Evolutionary conservation across 179 eudicot genomes (phyloP).

Genomic region (Amaranthus tricolor): DNA sequence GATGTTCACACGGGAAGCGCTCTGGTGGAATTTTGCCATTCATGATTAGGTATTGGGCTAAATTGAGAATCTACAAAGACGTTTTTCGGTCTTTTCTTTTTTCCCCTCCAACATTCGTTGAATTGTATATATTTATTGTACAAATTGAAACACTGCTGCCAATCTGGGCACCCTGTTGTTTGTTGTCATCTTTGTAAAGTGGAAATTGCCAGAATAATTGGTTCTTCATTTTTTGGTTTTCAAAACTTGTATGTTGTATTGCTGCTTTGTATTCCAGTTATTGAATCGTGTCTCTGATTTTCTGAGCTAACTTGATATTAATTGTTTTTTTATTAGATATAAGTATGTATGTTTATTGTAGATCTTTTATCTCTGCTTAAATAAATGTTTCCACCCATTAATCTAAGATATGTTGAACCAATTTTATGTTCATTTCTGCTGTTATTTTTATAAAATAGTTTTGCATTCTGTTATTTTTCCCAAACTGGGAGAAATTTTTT

Average conservation of each 20-base stretch:
- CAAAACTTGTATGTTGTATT: no score
- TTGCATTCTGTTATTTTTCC: no score
- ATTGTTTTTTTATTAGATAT: no score
- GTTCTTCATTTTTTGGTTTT: slow-evolving; percentile 1
- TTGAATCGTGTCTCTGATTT: neutral
- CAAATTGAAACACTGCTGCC: slow-evolving; percentile 35
- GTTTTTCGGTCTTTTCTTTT: neutral
- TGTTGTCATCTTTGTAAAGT: slow-evolving; percentile 37
- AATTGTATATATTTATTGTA: slow-evolving; percentile 43
- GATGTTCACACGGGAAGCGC: slow-evolving; percentile 14
- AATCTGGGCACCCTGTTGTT: slow-evolving; percentile 29
- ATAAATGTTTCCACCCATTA: no score
- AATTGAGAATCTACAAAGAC: slow-evolving; percentile 11
- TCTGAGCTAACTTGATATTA: neutral
- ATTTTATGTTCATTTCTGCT: no score
- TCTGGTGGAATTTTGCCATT: slow-evolving; percentile 28
- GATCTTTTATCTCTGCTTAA: no score
- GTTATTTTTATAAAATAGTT: no score
- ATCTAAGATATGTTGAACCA: no score
- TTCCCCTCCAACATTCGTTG: slow-evolving; percentile 22
- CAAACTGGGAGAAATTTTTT: no score
- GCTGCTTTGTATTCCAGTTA: neutral
- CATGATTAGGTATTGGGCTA: slow-evolving; percentile 24
- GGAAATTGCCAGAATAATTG: slow-evolving; percentile 29
- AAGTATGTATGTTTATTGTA: no score